A percentile compares a stretch with the other conserved stretches of the same genome.
phyloP scores from a whole-genome alignment of 2,329 filamentous ascomycete genomes.

The Leptodontidium sp. region DNA sequence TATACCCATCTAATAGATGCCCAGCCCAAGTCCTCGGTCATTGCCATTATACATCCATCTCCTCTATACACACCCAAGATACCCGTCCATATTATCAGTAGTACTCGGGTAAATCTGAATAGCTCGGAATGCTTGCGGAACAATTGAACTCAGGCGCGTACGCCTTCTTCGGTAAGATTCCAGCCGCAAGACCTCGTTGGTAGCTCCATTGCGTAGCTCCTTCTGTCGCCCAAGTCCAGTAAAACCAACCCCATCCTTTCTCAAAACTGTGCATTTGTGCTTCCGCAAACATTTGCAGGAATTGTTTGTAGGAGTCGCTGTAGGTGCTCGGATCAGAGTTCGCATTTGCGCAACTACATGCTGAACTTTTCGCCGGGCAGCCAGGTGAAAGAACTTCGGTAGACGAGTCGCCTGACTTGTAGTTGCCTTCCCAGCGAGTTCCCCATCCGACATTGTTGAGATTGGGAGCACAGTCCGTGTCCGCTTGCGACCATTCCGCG shows the following conservation, averaged over 20 bases:
- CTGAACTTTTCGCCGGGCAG: constrained; percentile 73
- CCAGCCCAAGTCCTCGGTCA: not conserved
- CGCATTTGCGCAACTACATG: constrained; percentile 77
- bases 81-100: constrained; percentile 48
- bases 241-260: constrained; percentile 96
- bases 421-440: constrained; percentile 90
- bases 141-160: constrained; percentile 77
- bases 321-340: constrained; percentile 78
- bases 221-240: constrained; percentile 99
- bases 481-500: constrained; percentile 97
- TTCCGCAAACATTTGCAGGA: constrained; percentile 88
- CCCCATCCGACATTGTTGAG: constrained; percentile 92
- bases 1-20: constrained; percentile 17
- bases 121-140: constrained; percentile 60
- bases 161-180: constrained; percentile 80
- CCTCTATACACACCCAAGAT: not conserved
- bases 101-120: constrained; percentile 60
- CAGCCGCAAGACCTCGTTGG: constrained; percentile 77
- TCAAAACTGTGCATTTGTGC: constrained; percentile 97
- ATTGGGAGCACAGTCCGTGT: constrained; percentile 89
- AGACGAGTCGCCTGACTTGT: constrained; percentile 68
- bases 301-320: constrained; percentile 79
- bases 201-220: constrained; percentile 90
- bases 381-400: constrained; percentile 69
- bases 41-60: constrained; percentile 14